Evolutionary conservation across 768 basidiomycete species (phyloP).

Genomic region (Pholiota molesta): DNA sequence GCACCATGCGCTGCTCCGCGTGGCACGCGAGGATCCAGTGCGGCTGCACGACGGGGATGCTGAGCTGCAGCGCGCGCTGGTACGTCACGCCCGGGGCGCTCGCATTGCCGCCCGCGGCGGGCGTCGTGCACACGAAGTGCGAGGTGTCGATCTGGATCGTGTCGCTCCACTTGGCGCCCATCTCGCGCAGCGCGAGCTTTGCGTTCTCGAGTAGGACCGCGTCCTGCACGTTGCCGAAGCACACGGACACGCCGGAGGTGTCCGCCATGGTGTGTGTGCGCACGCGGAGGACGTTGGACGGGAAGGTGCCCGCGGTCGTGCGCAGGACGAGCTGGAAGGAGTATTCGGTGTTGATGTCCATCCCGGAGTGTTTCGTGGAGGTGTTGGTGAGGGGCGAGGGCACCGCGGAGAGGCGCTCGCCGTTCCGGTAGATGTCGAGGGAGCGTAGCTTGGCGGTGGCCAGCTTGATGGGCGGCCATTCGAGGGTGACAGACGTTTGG

Average conservation of each 20-base stretch:
- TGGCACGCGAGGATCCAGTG: slow-evolving; percentile 94
- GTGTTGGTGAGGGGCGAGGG: slow-evolving; percentile 83
- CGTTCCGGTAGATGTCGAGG: slow-evolving; percentile 92
- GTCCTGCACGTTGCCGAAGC: slow-evolving; percentile 91
- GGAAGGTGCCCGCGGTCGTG: slow-evolving; percentile 90
- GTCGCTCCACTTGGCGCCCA: slow-evolving; percentile 90
- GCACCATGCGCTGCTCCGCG: slow-evolving; percentile 85
- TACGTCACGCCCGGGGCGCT: slow-evolving; percentile 81
- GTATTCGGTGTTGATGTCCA: slow-evolving; percentile 84
- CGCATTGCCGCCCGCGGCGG: slow-evolving; percentile 62
- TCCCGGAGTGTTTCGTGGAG: slow-evolving; percentile 84
- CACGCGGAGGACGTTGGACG: slow-evolving; percentile 81
- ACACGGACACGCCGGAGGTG: slow-evolving; percentile 92
- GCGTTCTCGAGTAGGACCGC: slow-evolving; percentile 74
- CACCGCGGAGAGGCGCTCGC: slow-evolving; percentile 84
- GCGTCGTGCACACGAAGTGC: slow-evolving; percentile 95
- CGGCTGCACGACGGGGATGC: slow-evolving; percentile 93
- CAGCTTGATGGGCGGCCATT: slow-evolving; percentile 88
- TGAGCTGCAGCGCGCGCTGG: slow-evolving; percentile 91
- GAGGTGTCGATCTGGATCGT: slow-evolving; percentile 98
- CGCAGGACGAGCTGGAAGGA: slow-evolving; percentile 93
- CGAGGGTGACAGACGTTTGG: slow-evolving; percentile 94
- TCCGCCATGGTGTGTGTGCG: slow-evolving; percentile 94
- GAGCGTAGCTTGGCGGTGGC: slow-evolving; percentile 87
- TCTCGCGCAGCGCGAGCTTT: slow-evolving; percentile 77